Evolutionary conservation across 2,329 filamentous ascomycete species (phyloP), one percentile per base, ranked within the genome.

Genomic region (Aspergillus fischeri): DNA sequence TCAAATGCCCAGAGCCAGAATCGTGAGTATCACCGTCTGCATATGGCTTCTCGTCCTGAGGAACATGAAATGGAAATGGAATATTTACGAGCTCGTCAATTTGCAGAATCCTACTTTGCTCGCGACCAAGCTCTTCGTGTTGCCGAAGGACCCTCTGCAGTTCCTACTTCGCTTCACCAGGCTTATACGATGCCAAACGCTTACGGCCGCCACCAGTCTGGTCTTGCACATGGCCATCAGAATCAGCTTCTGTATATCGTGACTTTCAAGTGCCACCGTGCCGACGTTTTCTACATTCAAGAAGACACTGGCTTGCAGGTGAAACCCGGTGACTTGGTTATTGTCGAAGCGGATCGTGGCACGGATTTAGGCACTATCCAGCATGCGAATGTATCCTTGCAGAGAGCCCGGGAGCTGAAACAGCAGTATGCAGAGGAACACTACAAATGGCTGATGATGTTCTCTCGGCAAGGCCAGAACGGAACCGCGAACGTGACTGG

Each of bases 381-480:
- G 53, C 86, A 90, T 64, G 90, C 92, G 61, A 92, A 95, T 66
- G 86, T 97, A 42, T 90, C 91, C 60, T 92, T 92, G 83, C 88
- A 92, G 63, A 85, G 88, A 52, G 94, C 94, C 8, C 92, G 94
- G 68, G 89, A 94, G 50, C 78, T 92, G 63, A 96, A 97, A 73
- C 91, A 95, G 66, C 88, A 94, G 65, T 95, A 93, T 64, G 90
- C 90, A 2, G 91, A 97, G 71, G 92, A 97, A 71, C 94, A 99
- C 73, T 97, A 96, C 77, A 92, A 92, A 69, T 97, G 93, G 91
- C 82, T 99, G 53, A 96, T 97, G 89, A 94, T 97, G 90, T 99
- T 97, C 74, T 96, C 92, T 1, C 88, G 92, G 72, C 90, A 86
- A 70, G 90, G 77, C 63, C 80, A 72, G 62, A 73, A 73, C 54